A percentile compares a stretch with the other conserved stretches of the same genome.
These are phyloP conservation scores for Colletotrichum zoysiae DNA, from an alignment of 2,329 filamentous ascomycete genomes.

Conservation along the genomic window DNA sequence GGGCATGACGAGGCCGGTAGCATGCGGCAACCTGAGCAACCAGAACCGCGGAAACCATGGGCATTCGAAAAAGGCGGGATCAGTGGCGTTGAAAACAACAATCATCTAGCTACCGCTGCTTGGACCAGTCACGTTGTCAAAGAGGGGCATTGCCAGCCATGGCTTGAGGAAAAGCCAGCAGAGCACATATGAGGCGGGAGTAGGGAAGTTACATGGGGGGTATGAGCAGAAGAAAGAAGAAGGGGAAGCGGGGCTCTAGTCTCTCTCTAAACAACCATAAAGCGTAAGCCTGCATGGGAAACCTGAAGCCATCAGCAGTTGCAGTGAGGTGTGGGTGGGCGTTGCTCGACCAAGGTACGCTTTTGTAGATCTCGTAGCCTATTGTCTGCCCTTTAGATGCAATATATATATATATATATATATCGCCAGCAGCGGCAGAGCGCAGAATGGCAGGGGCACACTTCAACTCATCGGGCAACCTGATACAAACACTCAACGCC, in stretches of 20 bases:
- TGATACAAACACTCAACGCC: not conserved
- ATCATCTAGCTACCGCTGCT: not conserved
- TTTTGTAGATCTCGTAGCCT: not conserved
- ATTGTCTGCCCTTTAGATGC: not conserved
- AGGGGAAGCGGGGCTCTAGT: not conserved
- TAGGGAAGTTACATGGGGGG: not conserved
- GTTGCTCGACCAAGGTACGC: not conserved
- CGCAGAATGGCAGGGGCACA: not conserved
- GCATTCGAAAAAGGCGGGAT: not conserved
- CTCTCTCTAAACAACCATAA: not conserved
- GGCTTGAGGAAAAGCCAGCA: not conserved
- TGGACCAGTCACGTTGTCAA: not conserved
- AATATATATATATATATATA: not conserved
- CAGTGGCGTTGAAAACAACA: not conserved
- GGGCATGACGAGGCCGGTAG: not conserved
- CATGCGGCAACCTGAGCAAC: not conserved
- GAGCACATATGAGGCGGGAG: not conserved
- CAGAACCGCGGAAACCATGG: not conserved
- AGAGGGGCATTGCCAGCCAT: not conserved
- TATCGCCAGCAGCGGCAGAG: not conserved
- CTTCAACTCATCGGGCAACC: not conserved
- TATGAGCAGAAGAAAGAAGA: not conserved
- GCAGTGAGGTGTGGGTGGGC: too few relatives aligned
- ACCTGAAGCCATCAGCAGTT: not conserved
- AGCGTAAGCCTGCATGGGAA: not conserved